phyloP scores from a whole-genome alignment of 2,329 filamentous ascomycete genomes.

The Akanthomyces muscarius region DNA sequence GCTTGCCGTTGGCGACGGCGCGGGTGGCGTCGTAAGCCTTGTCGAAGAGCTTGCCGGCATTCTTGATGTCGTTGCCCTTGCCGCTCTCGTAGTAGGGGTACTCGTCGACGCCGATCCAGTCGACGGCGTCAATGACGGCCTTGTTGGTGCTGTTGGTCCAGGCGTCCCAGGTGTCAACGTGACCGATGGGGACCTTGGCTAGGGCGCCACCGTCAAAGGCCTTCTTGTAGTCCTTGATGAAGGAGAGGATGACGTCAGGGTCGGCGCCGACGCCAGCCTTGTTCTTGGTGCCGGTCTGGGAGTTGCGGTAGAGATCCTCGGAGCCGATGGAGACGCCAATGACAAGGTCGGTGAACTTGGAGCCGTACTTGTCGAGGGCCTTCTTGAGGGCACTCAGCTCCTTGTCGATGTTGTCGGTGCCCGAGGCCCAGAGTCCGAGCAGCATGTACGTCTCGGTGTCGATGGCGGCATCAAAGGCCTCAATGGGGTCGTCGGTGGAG shows the following conservation, averaged over 20 bases:
- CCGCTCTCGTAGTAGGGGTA: slow-evolving; percentile 63
- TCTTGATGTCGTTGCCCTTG: slow-evolving; percentile 52
- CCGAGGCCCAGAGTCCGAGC: slow-evolving; percentile 61
- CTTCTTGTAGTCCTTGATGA: slow-evolving; percentile 61
- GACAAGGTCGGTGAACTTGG: slow-evolving; percentile 51
- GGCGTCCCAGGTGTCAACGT: slow-evolving; percentile 66
- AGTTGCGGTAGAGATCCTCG: slow-evolving; percentile 63
- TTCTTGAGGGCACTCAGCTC: slow-evolving; percentile 58
- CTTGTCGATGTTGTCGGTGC: slow-evolving; percentile 49
- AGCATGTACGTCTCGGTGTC: slow-evolving; percentile 57
- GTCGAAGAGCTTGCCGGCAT: slow-evolving; percentile 53
- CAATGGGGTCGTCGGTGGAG: slow-evolving; percentile 69
- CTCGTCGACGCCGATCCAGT: slow-evolving; percentile 62
- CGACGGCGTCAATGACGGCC: slow-evolving; percentile 56
- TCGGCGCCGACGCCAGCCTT: slow-evolving; percentile 55
- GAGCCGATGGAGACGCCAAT: slow-evolving; percentile 63
- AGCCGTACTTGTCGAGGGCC: slow-evolving; percentile 52
- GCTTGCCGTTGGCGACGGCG: slow-evolving; percentile 47
- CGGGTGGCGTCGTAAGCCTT: slow-evolving; percentile 41
- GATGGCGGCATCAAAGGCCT: slow-evolving; percentile 72
- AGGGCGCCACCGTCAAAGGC: slow-evolving; percentile 47
- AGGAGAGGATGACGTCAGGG: slow-evolving; percentile 57
- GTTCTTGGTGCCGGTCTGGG: slow-evolving; percentile 58
- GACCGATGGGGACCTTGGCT: slow-evolving; percentile 52
- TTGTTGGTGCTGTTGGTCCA: slow-evolving; percentile 59